Evolutionary conservation across 331 rosid species (phyloP), one percentile per base, ranked within the genome.

Genomic region (Malus hybrid): DNA sequence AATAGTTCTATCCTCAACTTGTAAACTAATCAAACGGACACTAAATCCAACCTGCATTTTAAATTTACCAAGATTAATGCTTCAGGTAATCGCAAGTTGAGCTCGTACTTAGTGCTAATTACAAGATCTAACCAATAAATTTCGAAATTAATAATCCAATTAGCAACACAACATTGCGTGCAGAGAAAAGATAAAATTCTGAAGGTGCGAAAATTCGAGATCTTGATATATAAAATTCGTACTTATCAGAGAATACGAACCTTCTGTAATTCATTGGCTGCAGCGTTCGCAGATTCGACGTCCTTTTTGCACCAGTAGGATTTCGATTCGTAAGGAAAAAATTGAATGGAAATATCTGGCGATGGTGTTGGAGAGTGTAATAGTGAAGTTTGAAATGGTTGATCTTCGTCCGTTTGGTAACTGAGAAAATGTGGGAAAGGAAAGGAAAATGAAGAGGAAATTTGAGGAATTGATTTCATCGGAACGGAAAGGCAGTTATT

Each of bases 241-340:
- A 44, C 50, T 10, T 10, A 44, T 60, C 62, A 5, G 34, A 4
- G 66, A 28, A 67, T 44, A 67, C 77, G 75, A 58, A 84, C 91
- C 91, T 87, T 84, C 91, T 72, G 84, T 87, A 75, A 76, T 82
- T 87, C 91, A 87, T 84, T n/a, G 68, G 3, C 26, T 10, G 14
- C 28, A 19, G 55, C 63, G 46, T 71, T 66, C 61, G 22, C 78
- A 63, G 71, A 65, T 50, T 52, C 66, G 74, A 78, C 30, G 28
- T 71, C 50, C 22, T 42, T 65, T 75, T 32, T 2, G 3, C 19
- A 30, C 58, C 52, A 22, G 39, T 36, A 19, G 53, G 50, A 50
- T 10, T 12, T 53, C 22, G 60, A 66, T 53, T 28, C 56, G 1
- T 1, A 42, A 66, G 18, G 11, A 50, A 1, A 16, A 63, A 24